These are phyloP conservation scores for Lichtheimia hyalospora DNA, from an alignment of 371 early-diverging fungal species.

Conservation along the genomic window DNA sequence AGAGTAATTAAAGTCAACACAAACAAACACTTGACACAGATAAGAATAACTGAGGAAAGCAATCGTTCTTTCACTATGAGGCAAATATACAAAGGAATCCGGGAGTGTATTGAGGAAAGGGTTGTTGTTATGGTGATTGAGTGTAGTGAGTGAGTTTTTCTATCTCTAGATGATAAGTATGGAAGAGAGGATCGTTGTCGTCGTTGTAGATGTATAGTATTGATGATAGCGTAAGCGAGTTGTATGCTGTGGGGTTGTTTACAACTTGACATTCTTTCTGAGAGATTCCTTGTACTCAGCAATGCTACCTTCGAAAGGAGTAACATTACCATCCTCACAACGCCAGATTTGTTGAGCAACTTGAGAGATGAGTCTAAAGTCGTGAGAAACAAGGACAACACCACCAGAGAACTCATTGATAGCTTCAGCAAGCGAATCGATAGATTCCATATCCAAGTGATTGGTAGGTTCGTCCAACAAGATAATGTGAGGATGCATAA, in stretches of 20 bases:
- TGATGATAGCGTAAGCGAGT: too few relatives aligned
- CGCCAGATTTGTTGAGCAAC: constrained; percentile 97
- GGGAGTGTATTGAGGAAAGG: too few relatives aligned
- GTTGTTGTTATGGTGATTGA: too few relatives aligned
- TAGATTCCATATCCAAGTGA: constrained; percentile 93
- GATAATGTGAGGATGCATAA: constrained; percentile 89
- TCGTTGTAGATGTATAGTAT: too few relatives aligned
- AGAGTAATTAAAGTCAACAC: too few relatives aligned
- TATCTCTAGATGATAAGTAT: too few relatives aligned
- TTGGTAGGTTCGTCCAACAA: constrained; percentile 99
- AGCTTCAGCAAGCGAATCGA: constrained; percentile 96
- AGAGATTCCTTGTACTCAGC: constrained; percentile 87
- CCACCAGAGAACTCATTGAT: constrained; percentile 96
- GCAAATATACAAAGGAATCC: too few relatives aligned
- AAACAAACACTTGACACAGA: too few relatives aligned
- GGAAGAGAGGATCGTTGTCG: too few relatives aligned
- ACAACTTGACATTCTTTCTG: constrained; percentile 74
- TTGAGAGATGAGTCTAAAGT: constrained; percentile 96
- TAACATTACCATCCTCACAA: constrained; percentile 84
- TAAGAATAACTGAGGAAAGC: too few relatives aligned
- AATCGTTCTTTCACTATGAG: too few relatives aligned
- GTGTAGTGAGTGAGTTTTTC: too few relatives aligned
- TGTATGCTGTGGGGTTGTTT: constrained; percentile 15
- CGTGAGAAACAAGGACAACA: constrained; percentile 98
- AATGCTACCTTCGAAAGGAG: constrained; percentile 81